Evolutionary conservation across 805 yeast species (phyloP).

Genomic region (Pichia thaimueangensis): DNA sequence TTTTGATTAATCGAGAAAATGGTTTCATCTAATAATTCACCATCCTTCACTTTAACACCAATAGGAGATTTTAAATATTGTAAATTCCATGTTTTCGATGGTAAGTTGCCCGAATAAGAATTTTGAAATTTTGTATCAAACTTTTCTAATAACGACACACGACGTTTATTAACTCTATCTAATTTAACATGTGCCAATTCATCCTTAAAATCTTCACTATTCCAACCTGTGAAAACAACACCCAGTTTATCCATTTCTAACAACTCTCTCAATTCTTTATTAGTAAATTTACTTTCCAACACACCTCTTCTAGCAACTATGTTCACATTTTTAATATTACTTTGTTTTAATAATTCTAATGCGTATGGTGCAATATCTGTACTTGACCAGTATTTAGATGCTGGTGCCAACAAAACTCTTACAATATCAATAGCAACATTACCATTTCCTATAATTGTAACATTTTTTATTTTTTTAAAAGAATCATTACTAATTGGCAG

Average conservation of each 20-base stretch:
- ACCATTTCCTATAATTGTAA: conserved; percentile 90
- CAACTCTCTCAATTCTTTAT: conserved; percentile 84
- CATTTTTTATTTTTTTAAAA: conserved; percentile 55
- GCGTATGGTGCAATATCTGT: conserved; percentile 76
- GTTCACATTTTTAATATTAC: conserved; percentile 56
- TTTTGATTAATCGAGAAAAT: conserved; percentile 45
- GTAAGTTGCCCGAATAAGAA: neutral
- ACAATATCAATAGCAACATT: conserved; percentile 93
- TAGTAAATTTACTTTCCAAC: conserved; percentile 81
- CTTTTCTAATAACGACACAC: conserved; percentile 56
- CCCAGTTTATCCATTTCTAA: conserved; percentile 47
- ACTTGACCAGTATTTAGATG: conserved; percentile 42
- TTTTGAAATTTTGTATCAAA: conserved; percentile 26
- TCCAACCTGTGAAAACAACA: conserved; percentile 40
- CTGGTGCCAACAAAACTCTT: conserved; percentile 61
- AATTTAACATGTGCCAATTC: conserved; percentile 26
- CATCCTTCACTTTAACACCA: conserved; percentile 35
- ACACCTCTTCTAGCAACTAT: conserved; percentile 86
- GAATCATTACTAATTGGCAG: conserved; percentile 53
- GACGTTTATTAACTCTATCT: conserved; percentile 56
- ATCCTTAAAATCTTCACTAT: conserved; percentile 32
- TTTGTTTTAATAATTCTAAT: conserved; percentile 40
- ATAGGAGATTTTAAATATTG: conserved; percentile 65
- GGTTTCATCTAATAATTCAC: conserved; percentile 38
- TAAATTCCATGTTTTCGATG: conserved; percentile 50